Conservation (phyloP, 805 yeast species). For the Saturnispora serradocipensis region DNA sequence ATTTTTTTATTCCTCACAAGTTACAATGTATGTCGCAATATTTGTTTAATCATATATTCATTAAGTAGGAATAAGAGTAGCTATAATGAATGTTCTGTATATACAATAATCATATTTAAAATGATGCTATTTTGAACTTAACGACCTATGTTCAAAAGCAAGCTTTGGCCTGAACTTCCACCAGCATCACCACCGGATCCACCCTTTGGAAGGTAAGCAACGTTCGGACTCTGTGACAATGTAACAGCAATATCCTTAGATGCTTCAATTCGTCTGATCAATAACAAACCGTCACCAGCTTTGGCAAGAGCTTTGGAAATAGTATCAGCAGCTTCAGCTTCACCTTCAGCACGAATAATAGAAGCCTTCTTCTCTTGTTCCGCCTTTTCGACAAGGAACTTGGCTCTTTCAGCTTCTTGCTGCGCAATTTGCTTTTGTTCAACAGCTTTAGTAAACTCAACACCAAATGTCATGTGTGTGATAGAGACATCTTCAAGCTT, state of each 20-base stretch:
- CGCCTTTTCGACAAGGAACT: slow-evolving; percentile 86
- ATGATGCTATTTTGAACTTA: slow-evolving; percentile 18
- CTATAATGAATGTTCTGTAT: not conserved
- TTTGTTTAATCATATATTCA: not conserved
- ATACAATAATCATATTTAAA: not conserved
- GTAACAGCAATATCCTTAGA: slow-evolving; percentile 91
- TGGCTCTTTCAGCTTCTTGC: slow-evolving; percentile 97
- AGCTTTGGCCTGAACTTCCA: slow-evolving; percentile 36
- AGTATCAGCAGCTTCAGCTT: slow-evolving; percentile 95
- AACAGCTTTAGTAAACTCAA: slow-evolving; percentile 95
- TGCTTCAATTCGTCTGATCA: slow-evolving; percentile 93
- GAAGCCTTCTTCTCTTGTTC: slow-evolving; percentile 95
- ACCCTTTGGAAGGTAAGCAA: slow-evolving; percentile 74
- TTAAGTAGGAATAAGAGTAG: not conserved
- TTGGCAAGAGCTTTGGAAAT: slow-evolving; percentile 87
- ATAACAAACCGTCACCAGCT: slow-evolving; percentile 91
- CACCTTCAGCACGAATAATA: slow-evolving; percentile 97
- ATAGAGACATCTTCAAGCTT: slow-evolving; percentile 93
- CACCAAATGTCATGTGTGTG: slow-evolving; percentile 95
- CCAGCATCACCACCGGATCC: slow-evolving; percentile 32
- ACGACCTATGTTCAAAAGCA: slow-evolving; percentile 64
- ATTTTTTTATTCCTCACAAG: not conserved
- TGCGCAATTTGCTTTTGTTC: slow-evolving; percentile 99
- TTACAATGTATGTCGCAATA: not conserved
- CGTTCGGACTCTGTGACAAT: slow-evolving; percentile 71